phyloP scores from a whole-genome alignment of 192 early-diverging fungal species.

The Coemansia sp. region DNA sequence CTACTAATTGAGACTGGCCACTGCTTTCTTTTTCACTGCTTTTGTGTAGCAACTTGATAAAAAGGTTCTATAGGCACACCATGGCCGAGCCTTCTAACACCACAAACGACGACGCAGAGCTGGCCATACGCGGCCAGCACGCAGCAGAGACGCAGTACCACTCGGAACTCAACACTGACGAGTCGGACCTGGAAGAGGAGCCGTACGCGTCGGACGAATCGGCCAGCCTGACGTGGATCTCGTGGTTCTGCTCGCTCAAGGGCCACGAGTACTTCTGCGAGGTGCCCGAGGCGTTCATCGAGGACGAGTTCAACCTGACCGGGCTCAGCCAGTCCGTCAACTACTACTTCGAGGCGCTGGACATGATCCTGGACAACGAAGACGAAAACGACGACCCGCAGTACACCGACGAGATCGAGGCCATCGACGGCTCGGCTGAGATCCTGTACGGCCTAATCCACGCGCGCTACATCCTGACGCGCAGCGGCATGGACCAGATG shows the following conservation, averaged over 20 bases:
- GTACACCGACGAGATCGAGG: slow-evolving; percentile 68
- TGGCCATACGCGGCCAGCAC: slow-evolving; percentile 3
- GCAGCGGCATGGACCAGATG: slow-evolving; percentile 83
- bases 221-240: slow-evolving; percentile 65
- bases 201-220: slow-evolving; percentile 45
- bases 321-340: slow-evolving; percentile 80
- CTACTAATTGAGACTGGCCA: background rate
- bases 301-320: slow-evolving; percentile 98
- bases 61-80: slow-evolving; percentile 37
- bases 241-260: slow-evolving; percentile 72
- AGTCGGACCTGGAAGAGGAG: slow-evolving; percentile 46
- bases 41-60: slow-evolving; percentile 27
- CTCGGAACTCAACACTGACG: slow-evolving; percentile 47
- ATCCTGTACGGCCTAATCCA: slow-evolving; percentile 94
- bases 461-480: slow-evolving; percentile 87
- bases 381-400: slow-evolving; percentile 51
- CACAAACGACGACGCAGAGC: slow-evolving; percentile 17
- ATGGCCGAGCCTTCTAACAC: slow-evolving; percentile 42
- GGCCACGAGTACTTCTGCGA: slow-evolving; percentile 80
- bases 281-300: slow-evolving; percentile 78
- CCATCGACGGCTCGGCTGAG: slow-evolving; percentile 85
- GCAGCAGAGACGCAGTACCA: slow-evolving; percentile 17
- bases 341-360: slow-evolving; percentile 88
- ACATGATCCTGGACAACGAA: slow-evolving; percentile 92
- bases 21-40: background rate